Evolutionary conservation across 805 yeast genomes (phyloP).

Genomic region (Wickerhamomyces tratensis): DNA sequence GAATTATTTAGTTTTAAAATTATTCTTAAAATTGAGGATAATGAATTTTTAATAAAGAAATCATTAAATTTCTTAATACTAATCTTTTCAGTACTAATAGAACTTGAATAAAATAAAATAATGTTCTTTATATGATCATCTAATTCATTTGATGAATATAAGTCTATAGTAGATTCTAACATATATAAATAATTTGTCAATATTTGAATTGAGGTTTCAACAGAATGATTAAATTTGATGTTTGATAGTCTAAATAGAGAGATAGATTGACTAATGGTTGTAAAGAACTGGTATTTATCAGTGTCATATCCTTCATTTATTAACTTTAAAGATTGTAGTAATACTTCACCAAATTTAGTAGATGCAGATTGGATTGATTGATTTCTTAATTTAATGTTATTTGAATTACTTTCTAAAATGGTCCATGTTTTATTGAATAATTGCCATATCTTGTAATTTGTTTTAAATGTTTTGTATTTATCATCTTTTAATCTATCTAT

Average conservation of each 20-base stretch:
- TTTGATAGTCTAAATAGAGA: constrained; percentile 1
- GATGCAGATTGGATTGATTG: constrained; percentile 25
- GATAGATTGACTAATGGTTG: constrained; percentile 4
- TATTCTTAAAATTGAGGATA: constrained; percentile 8
- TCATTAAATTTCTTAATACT: constrained; percentile 8
- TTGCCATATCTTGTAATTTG: constrained; percentile 36
- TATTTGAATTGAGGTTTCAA: constrained; percentile 9
- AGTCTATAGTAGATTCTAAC: not conserved
- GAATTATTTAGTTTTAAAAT: not conserved
- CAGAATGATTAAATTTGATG: not conserved
- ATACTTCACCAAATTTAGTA: constrained; percentile 30
- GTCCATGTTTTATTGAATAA: constrained; percentile 34
- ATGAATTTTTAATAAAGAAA: constrained; percentile 10
- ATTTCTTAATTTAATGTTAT: constrained; percentile 23
- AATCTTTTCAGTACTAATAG: constrained; percentile 8
- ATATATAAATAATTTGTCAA: constrained; percentile 13
- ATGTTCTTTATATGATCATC: constrained; percentile 2
- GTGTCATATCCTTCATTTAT: not conserved
- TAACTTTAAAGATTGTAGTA: constrained; percentile 15
- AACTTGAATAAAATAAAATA: constrained; percentile 6
- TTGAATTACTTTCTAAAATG: constrained; percentile 18
- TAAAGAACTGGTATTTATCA: not conserved
- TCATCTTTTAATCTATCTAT: constrained; percentile 50
- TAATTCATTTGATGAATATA: not conserved
- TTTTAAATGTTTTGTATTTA: constrained; percentile 33